phyloP scores from a whole-genome alignment of 2,329 filamentous ascomycete genomes.

The Zopfia rhizophila region DNA sequence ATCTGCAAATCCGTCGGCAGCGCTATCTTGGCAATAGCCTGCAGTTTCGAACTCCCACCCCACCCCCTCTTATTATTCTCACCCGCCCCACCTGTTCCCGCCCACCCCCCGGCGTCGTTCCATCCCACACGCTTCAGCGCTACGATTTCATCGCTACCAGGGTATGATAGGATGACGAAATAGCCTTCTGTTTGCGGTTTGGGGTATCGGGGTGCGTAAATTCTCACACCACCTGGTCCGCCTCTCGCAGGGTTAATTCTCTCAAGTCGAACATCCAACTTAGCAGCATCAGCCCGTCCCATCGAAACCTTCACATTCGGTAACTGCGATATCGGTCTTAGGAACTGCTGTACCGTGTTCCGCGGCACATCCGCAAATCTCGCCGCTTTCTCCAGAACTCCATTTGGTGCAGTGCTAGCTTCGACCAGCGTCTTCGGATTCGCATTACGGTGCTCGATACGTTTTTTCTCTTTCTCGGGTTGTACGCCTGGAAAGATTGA shows the following conservation, averaged over 20 bases:
- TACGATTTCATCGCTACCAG: conserved; percentile 77
- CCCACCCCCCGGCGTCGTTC: conserved; percentile 54
- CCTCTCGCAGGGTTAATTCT: conserved; percentile 68
- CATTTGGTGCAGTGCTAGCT: conserved; percentile 37
- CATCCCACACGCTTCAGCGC: conserved; percentile 89
- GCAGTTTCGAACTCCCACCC: conserved; percentile 53
- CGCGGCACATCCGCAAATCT: conserved; percentile 63
- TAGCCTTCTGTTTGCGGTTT: conserved; percentile 95
- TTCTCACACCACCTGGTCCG: conserved; percentile 67
- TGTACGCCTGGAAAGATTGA: conserved; percentile 82
- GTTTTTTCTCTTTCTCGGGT: conserved; percentile 54
- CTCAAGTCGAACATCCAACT: conserved; percentile 71
- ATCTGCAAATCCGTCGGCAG: conserved; percentile 65
- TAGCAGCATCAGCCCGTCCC: conserved; percentile 68
- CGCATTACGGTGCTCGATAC: conserved; percentile 52
- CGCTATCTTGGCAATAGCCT: conserved; percentile 68
- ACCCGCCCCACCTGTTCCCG: conserved; percentile 34
- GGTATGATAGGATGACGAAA: conserved; percentile 82
- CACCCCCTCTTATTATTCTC: conserved; percentile 26
- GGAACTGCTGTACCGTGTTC: conserved; percentile 59
- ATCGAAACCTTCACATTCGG: conserved; percentile 75
- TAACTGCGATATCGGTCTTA: conserved; percentile 71
- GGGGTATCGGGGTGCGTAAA: conserved; percentile 89
- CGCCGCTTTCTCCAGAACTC: conserved; percentile 48
- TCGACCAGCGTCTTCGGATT: conserved; percentile 51